phyloP scores from a whole-genome alignment of 805 yeast genomes.

The Ogataea wickerhamii region DNA sequence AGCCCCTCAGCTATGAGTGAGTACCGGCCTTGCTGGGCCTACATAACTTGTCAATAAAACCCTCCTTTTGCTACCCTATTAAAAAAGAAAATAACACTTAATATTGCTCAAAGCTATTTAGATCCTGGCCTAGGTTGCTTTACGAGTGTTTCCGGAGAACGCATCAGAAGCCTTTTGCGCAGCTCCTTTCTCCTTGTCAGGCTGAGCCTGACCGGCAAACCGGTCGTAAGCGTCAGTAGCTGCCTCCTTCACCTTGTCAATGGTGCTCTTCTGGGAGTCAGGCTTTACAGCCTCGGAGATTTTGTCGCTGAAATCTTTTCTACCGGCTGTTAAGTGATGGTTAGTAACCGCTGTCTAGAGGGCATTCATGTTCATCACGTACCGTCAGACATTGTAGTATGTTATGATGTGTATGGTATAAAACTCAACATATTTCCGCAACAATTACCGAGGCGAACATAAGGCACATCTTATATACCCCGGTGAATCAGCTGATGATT shows the following conservation, averaged over 20 bases:
- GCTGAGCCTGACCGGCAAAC: constrained; percentile 54
- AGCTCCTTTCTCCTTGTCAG: constrained; percentile 65
- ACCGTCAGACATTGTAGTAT: constrained; percentile 29
- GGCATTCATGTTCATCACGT: background rate
- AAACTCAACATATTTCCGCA: too few relatives aligned
- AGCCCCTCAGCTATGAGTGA: constrained; percentile 57
- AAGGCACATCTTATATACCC: too few relatives aligned
- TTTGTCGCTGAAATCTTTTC: constrained; percentile 75
- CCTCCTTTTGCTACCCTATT: too few relatives aligned
- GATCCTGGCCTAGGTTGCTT: too few relatives aligned
- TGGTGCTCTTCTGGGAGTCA: constrained; percentile 59
- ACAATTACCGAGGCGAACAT: too few relatives aligned
- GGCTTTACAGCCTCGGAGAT: constrained; percentile 65
- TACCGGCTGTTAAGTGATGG: constrained; percentile 39
- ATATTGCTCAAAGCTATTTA: too few relatives aligned
- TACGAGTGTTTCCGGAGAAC: constrained; percentile 46
- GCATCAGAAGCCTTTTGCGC: constrained; percentile 68
- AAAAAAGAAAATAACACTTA: too few relatives aligned
- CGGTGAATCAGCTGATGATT: too few relatives aligned
- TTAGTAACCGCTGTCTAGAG: background rate
- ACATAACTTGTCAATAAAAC: too few relatives aligned
- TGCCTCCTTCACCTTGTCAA: constrained; percentile 67
- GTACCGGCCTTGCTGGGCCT: too few relatives aligned
- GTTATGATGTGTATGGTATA: too few relatives aligned
- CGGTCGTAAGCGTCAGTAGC: constrained; percentile 67